Evolutionary conservation across 805 yeast genomes (phyloP).

Genomic region (Pichia thaimueangensis): DNA sequence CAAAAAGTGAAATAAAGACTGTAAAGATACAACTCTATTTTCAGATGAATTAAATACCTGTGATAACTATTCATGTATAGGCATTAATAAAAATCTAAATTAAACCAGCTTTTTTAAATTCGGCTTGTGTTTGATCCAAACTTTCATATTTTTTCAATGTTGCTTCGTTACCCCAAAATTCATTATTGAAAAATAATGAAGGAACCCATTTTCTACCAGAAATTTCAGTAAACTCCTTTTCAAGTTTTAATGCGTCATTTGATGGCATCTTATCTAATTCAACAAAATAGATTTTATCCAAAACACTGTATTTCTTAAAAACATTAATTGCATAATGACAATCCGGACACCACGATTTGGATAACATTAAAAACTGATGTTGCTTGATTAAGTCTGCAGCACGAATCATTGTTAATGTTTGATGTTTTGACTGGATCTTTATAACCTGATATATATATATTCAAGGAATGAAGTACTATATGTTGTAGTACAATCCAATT

Average conservation of each 20-base stretch:
- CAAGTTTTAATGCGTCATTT: conserved; percentile 45
- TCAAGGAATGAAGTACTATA: too few relatives aligned
- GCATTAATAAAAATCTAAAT: too few relatives aligned
- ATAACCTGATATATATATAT: too few relatives aligned
- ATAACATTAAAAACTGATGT: conserved; percentile 49
- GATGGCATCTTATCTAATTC: conserved; percentile 54
- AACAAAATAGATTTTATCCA: conserved; percentile 43
- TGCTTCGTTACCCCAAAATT: conserved; percentile 52
- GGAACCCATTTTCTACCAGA: conserved; percentile 67
- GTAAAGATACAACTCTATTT: too few relatives aligned
- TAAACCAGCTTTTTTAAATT: conserved; percentile 31
- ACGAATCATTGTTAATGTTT: conserved; percentile 17
- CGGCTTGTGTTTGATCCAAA: conserved; percentile 29
- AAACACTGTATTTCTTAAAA: conserved; percentile 48
- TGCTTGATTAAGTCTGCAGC: conserved; percentile 43
- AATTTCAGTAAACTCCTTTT: conserved; percentile 48
- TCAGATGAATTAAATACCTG: too few relatives aligned
- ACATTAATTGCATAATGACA: conserved; percentile 57
- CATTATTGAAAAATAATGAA: conserved; percentile 54
- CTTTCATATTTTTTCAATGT: conserved; percentile 37
- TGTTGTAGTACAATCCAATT: too few relatives aligned
- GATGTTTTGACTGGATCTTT: too few relatives aligned
- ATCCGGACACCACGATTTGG: conserved; percentile 77
- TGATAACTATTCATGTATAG: too few relatives aligned
- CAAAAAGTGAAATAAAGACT: too few relatives aligned